These are phyloP conservation scores for Citrus reticulata DNA, from an alignment of 345 rosid species.

Conservation along the genomic window DNA sequence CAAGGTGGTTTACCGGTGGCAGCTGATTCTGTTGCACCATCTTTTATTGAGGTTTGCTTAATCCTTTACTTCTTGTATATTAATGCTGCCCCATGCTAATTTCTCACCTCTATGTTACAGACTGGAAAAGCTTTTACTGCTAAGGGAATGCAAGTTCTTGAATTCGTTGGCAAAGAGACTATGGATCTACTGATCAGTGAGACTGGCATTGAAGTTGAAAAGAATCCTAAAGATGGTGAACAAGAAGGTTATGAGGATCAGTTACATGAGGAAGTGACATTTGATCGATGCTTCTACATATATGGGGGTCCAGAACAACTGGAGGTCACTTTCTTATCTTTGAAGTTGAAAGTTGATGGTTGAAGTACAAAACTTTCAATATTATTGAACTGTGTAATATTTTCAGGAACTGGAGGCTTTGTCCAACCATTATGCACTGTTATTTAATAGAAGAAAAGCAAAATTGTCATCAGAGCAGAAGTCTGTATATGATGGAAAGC, in stretches of 20 bases:
- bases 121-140: conserved; percentile 91
- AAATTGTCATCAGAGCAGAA: conserved; percentile 78
- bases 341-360: conserved; percentile 15
- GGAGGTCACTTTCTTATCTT: conserved; percentile 53
- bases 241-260: conserved; percentile 59
- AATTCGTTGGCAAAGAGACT: conserved; percentile 91
- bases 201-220: conserved; percentile 73
- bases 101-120: conserved; percentile 34
- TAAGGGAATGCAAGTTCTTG: conserved; percentile 97
- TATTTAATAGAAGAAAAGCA: conserved; percentile 83
- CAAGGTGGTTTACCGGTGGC: conserved; percentile 38
- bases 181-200: conserved; percentile 85
- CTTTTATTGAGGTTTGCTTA: conserved; percentile 73
- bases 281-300: conserved; percentile 97
- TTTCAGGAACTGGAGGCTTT: conserved; percentile 92
- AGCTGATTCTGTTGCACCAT: conserved; percentile 75
- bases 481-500: conserved; percentile 64
- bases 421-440: conserved; percentile 75
- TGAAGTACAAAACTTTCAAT: conserved; percentile 12
- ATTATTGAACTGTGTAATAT: conserved; percentile 16
- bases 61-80: conserved; percentile 12
- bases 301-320: conserved; percentile 99
- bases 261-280: conserved; percentile 76
- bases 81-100: conserved; percentile 10
- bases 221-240: conserved; percentile 39